Percentiles rank a stretch among this genome's conserved stretches.
Conservation (phyloP, 805 yeast species). For the Kuraishia capsulata region DNA sequence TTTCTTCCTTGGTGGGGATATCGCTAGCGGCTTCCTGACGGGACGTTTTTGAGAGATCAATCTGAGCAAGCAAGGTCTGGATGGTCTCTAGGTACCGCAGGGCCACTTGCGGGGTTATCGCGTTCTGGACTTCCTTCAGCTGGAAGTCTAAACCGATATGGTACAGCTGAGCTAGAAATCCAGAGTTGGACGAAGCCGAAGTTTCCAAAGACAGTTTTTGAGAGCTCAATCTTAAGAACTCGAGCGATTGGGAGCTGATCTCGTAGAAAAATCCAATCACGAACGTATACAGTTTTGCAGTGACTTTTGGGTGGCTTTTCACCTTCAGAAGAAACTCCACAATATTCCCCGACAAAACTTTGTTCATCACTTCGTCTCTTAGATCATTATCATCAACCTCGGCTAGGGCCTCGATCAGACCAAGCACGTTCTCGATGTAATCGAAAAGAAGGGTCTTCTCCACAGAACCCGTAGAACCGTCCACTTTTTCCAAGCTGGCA, state of each 20-base stretch:
- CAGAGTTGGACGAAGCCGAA: not conserved
- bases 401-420: conserved; percentile 58
- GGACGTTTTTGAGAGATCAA: not conserved
- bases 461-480: conserved; percentile 10
- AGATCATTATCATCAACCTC: conserved; percentile 52
- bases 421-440: conserved; percentile 63
- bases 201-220: conserved; percentile 8
- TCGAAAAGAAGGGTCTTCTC: conserved; percentile 45
- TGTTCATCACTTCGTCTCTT: conserved; percentile 28
- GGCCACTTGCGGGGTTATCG: not conserved
- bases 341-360: conserved; percentile 11
- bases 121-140: conserved; percentile 14
- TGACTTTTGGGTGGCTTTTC: conserved; percentile 9
- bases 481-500: conserved; percentile 35
- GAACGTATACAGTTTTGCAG: conserved; percentile 4
- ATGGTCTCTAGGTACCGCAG: not conserved
- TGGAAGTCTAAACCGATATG: conserved; percentile 20
- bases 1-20: not conserved
- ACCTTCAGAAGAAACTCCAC: conserved; percentile 24
- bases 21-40: not conserved
- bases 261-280: conserved; percentile 19
- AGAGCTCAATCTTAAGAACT: conserved; percentile 13
- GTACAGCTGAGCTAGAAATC: conserved; percentile 12
- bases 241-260: conserved; percentile 16
- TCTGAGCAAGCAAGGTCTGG: not conserved